Conservation (phyloP, 2,329 filamentous ascomycete genomes). For the Paraconiothyrium brasiliense region DNA sequence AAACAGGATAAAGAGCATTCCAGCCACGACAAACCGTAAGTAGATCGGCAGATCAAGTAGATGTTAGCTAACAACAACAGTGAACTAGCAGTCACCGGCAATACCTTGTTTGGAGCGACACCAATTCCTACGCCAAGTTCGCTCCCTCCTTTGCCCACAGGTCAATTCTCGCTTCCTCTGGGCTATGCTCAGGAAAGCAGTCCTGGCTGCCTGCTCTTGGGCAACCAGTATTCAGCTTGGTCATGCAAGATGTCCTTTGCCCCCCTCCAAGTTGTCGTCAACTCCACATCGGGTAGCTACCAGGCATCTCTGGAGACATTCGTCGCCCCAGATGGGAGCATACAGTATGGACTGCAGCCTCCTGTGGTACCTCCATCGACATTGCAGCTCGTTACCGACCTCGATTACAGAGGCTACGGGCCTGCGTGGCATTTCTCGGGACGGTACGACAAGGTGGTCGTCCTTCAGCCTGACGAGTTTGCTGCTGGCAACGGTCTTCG, state of each 20-base stretch:
- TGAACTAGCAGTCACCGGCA: slow-evolving; percentile 56
- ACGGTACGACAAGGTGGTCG: slow-evolving; percentile 71
- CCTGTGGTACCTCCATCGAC: slow-evolving; percentile 60
- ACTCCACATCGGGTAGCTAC: slow-evolving; percentile 21
- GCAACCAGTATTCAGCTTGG: slow-evolving; percentile 60
- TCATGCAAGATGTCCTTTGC: slow-evolving; percentile 56
- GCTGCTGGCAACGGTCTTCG: slow-evolving; percentile 32
- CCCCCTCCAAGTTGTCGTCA: slow-evolving; percentile 42
- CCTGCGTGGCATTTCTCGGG: slow-evolving; percentile 72
- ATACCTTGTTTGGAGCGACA: slow-evolving; percentile 60
- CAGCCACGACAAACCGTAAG: slow-evolving; percentile 42
- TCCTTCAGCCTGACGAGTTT: slow-evolving; percentile 56
- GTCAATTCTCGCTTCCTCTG: slow-evolving; percentile 59
- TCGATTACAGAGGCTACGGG: slow-evolving; percentile 64
- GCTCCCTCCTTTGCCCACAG: slow-evolving; percentile 60
- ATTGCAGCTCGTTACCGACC: slow-evolving; percentile 66
- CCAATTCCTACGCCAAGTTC: slow-evolving; percentile 58
- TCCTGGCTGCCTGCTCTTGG: slow-evolving; percentile 59
- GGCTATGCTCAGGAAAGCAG: slow-evolving; percentile 57
- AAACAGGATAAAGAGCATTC: slow-evolving; percentile 26
- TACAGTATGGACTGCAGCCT: slow-evolving; percentile 70
- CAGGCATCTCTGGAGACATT: slow-evolving; percentile 35
- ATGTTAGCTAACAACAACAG: slow-evolving; percentile 32
- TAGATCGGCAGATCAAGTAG: slow-evolving; percentile 2
- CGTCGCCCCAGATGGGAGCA: slow-evolving; percentile 49